Evolutionary conservation across 768 basidiomycete genomes (phyloP), one percentile per base, ranked within the genome.

Genomic region (Grammothele lineata): DNA sequence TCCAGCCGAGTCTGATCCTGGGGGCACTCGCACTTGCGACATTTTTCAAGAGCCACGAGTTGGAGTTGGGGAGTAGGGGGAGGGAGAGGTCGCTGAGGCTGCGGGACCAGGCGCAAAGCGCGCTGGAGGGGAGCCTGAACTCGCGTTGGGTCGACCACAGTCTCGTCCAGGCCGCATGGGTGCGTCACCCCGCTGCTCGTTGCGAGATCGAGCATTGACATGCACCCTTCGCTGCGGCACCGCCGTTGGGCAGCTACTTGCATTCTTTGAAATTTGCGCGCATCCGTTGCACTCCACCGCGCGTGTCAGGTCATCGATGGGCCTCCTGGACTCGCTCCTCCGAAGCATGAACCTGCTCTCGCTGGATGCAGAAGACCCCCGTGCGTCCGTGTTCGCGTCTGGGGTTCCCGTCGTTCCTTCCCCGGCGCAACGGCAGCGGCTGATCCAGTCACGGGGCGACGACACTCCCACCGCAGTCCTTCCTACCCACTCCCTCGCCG

Each of bases 121-220:
- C 82, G 10, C 65, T 89, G 53, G 84, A 89, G 50, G 81, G 81
- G 19, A 87, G 85, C 57, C 64, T 85, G 48, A 82, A 77, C 57
- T 76, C 81, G 36, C 76, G 79, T 15, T 85, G 83, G 80, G 72
- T 89, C 12, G 85, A 89, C 53, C 81, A 85, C 57, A 79, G 77
- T 25, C 72, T 88, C 6, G 84, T 80, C 11, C 83, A 89, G 64
- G 83, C 85, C 30, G 81, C 84, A 45, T 89, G 83, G 57, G 57
- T 57, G 36, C 38, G 53, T 48, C 27, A 7, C 27, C n/a, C 27
- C 27, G 8, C 27, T 8, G 8, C 40, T 26, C 35, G 40, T 34
- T 30, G 18, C 34, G 18, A 18, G 26, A 30, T 14, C 9, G 17
- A 17, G n/a, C 2, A 22, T 3, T 12, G 33, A 45, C 34, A 14